Percentiles rank a stretch among this genome's conserved stretches.
Conservation (phyloP, 208 protist species). For the Endotrypanum monterogeii region DNA sequence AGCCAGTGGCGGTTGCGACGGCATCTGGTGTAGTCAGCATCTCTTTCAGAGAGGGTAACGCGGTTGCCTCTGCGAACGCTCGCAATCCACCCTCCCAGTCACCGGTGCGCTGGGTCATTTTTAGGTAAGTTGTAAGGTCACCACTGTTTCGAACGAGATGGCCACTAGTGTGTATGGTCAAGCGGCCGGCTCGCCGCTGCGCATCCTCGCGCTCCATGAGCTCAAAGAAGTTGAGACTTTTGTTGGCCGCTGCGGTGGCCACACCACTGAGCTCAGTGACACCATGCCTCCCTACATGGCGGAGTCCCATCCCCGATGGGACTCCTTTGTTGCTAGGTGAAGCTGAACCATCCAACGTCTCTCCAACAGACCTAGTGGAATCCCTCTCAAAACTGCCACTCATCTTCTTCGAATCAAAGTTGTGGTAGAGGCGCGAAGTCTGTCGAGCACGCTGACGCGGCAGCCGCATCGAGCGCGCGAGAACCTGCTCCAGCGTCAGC, state of each 20-base stretch:
- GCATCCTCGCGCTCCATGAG: slow-evolving; percentile 72
- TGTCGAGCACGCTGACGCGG: slow-evolving; percentile 39
- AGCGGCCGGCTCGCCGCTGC: slow-evolving; percentile 33
- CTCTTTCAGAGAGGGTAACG: slow-evolving; percentile 8
- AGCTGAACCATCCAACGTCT: background rate
- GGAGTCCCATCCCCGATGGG: slow-evolving; percentile 2
- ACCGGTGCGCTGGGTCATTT: slow-evolving; percentile 46
- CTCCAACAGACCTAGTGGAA: background rate
- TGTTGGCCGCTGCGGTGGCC: slow-evolving; percentile 8
- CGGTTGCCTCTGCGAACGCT: slow-evolving; percentile 53
- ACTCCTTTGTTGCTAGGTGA: background rate
- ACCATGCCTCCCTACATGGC: background rate
- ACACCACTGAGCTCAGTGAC: background rate
- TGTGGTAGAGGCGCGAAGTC: slow-evolving; percentile 23
- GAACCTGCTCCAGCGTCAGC: slow-evolving; percentile 84
- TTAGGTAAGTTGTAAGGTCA: slow-evolving; percentile 73
- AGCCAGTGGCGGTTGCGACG: background rate
- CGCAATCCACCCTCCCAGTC: slow-evolving; percentile 75
- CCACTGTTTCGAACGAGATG: slow-evolving; percentile 61
- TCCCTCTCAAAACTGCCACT: background rate
- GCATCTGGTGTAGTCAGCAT: background rate
- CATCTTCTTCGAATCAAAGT: background rate
- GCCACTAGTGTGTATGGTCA: slow-evolving; percentile 41
- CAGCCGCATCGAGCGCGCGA: slow-evolving; percentile 84
- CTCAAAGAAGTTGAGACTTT: slow-evolving; percentile 48